Evolutionary conservation across 257 asterid species (phyloP).

Genomic region (Solanum piurae): DNA sequence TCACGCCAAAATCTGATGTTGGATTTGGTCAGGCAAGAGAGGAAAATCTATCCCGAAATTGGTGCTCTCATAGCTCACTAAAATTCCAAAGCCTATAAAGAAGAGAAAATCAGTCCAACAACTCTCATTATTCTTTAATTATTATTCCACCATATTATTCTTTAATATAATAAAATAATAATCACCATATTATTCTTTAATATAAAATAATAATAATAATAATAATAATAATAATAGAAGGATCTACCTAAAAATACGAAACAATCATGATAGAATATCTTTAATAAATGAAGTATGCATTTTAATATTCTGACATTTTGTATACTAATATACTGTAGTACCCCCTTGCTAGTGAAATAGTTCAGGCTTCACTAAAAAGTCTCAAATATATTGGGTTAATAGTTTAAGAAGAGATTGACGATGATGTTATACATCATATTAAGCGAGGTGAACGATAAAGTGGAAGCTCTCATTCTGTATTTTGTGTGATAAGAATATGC

Average conservation of each 20-base stretch:
- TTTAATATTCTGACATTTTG: background rate
- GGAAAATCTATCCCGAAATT: slow-evolving; percentile 13
- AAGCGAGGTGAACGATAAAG: background rate
- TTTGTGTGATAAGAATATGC: background rate
- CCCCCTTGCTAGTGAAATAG: background rate
- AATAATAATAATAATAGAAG: background rate
- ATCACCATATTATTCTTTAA: background rate
- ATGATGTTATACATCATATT: background rate
- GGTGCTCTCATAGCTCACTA: slow-evolving; percentile 17
- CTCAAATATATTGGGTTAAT: background rate
- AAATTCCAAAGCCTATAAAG: background rate
- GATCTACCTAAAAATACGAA: slow-evolving; percentile 30
- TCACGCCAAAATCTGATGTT: slow-evolving; percentile 35
- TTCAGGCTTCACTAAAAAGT: background rate
- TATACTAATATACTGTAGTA: background rate
- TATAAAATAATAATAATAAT: background rate
- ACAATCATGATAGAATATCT: slow-evolving; percentile 23
- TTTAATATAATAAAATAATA: background rate
- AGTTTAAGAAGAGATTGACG: background rate
- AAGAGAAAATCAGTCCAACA: background rate
- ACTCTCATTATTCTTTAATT: slow-evolving; percentile 20
- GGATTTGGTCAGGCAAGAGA: slow-evolving; percentile 20
- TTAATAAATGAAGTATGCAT: background rate
- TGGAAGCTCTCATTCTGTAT: background rate
- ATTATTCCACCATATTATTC: background rate